A percentile compares a stretch with the other conserved stretches of the same genome.
Conservation (phyloP, 768 basidiomycete species). For the Leucocoprinus leucothites region DNA sequence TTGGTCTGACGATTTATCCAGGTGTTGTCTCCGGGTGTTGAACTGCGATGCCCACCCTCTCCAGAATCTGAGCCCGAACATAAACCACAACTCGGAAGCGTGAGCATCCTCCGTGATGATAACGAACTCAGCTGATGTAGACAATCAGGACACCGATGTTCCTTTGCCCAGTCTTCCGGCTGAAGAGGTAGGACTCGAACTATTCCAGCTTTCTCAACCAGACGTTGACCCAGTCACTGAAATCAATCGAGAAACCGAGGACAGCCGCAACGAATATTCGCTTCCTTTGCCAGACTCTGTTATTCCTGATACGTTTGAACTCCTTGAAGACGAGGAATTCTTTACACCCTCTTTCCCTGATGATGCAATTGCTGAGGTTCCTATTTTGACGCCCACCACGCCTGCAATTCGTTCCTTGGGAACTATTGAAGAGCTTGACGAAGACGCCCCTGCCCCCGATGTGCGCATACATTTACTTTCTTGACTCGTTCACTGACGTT, state of each 20-base stretch:
- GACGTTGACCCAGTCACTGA: background rate
- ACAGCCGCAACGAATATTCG: conserved; percentile 19
- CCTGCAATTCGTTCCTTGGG: background rate
- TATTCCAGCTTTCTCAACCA: too few species aligned
- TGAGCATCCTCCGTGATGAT: background rate
- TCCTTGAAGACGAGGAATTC: conserved; percentile 14
- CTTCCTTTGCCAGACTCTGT: conserved; percentile 24
- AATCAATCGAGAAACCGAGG: background rate
- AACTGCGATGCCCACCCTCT: background rate
- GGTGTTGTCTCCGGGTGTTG: background rate
- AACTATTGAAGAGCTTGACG: background rate
- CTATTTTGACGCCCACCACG: background rate
- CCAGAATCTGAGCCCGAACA: background rate
- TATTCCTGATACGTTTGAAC: conserved; percentile 25
- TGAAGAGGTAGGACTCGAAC: too few species aligned
- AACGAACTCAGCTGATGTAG: background rate
- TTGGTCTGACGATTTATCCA: background rate
- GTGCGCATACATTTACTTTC: conserved; percentile 1
- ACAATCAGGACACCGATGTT: too few species aligned
- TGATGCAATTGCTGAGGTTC: background rate
- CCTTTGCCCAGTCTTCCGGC: too few species aligned
- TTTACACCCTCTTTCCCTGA: too few species aligned
- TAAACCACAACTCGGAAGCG: background rate
- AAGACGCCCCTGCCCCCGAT: background rate
- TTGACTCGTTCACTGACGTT: background rate